These are phyloP conservation scores for Fraxinus americana DNA, from an alignment of 257 asterid species.

Conservation along the genomic window DNA sequence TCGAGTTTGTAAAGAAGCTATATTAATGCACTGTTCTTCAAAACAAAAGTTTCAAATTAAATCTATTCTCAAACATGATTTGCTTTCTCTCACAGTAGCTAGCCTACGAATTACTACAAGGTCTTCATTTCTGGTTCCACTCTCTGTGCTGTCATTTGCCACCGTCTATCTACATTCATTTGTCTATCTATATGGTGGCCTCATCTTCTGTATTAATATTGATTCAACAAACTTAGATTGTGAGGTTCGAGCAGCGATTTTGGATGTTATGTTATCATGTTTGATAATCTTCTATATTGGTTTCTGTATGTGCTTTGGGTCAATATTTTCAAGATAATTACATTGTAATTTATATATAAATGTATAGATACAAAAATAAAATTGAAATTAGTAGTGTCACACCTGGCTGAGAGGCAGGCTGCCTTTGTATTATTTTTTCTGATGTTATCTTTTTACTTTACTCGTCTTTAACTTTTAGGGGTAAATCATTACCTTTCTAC, in stretches of 20 bases:
- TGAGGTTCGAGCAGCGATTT: background rate
- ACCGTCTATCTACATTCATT: background rate
- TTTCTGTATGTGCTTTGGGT: too few relatives aligned
- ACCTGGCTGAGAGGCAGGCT: background rate
- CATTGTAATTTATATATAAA: background rate
- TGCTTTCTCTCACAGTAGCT: background rate
- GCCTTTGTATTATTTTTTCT: background rate
- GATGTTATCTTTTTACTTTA: background rate
- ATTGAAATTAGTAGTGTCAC: background rate
- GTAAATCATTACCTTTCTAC: background rate
- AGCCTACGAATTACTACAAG: background rate
- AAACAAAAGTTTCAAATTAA: background rate
- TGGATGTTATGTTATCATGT: background rate
- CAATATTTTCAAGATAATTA: background rate
- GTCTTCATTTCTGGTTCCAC: conserved; percentile 3
- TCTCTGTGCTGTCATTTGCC: background rate
- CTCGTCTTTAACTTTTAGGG: background rate
- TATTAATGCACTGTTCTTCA: background rate
- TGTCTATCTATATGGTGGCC: background rate
- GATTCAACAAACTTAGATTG: background rate
- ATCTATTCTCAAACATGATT: background rate
- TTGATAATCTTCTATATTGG: background rate
- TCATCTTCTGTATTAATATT: too few relatives aligned
- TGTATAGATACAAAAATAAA: background rate
- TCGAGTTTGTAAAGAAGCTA: background rate